phyloP scores from a whole-genome alignment of 1,284 basidiomycete genomes.

The Melampsora americana region DNA sequence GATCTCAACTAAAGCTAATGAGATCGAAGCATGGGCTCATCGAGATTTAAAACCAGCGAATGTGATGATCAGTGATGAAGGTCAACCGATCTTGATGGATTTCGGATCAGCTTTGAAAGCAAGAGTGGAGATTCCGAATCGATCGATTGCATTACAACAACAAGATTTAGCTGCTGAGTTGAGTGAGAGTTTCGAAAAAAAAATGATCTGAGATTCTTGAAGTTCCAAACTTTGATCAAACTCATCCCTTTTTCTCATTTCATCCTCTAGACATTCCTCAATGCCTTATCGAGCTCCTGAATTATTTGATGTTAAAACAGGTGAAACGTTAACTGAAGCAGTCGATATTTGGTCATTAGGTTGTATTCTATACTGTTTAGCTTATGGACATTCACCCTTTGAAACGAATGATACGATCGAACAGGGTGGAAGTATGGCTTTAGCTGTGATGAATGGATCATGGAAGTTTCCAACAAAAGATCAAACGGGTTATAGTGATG shows the following conservation, averaged over 20 bases:
- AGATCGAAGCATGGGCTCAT: conserved; percentile 30
- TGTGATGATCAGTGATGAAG: conserved; percentile 52
- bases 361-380: conserved; percentile 51
- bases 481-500: conserved; percentile 30
- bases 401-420: conserved; percentile 53
- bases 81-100: conserved; percentile 52
- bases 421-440: conserved; percentile 53
- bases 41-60: conserved; percentile 47
- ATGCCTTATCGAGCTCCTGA: conserved; percentile 55
- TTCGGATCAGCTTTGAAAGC: conserved; percentile 53
- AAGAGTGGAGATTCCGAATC: conserved; percentile 49
- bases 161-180: conserved; percentile 47
- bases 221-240: too few relatives aligned
- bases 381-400: conserved; percentile 54
- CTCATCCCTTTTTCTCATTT: too few relatives aligned
- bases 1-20: not conserved
- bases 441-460: conserved; percentile 53
- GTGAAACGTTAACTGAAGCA: conserved; percentile 51
- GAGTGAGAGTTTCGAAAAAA: too few relatives aligned
- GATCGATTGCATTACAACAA: conserved; percentile 52
- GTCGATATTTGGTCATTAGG: conserved; percentile 55
- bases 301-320: conserved; percentile 54
- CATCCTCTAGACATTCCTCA: conserved; percentile 46
- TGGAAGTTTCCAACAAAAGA: conserved; percentile 51
- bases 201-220: too few relatives aligned